A percentile compares a stretch with the other conserved stretches of the same genome.
phyloP scores from a whole-genome alignment of 257 asterid species.

The Solanum bukasovii region DNA sequence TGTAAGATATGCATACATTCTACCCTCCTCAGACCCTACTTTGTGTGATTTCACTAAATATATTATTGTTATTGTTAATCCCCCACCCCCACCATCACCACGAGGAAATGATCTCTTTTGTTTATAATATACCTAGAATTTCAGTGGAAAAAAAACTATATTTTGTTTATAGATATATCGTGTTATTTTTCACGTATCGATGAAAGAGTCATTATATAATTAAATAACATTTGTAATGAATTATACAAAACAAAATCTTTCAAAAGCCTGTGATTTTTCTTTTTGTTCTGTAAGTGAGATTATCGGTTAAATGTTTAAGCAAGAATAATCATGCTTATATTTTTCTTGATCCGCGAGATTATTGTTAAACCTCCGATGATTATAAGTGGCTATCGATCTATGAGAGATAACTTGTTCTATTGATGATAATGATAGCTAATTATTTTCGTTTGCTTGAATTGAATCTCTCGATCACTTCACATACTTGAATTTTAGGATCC shows the following conservation, averaged over 20 bases:
- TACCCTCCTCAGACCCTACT: background rate
- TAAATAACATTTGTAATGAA: too few relatives aligned
- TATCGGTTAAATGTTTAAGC: too few relatives aligned
- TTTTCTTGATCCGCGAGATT: background rate
- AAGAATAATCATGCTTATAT: background rate
- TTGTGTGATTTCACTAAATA: too few relatives aligned
- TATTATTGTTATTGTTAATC: background rate
- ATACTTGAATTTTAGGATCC: background rate
- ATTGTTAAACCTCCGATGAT: background rate
- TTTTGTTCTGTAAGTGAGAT: background rate
- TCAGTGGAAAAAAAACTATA: too few relatives aligned
- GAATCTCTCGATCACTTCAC: background rate
- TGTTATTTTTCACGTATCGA: too few relatives aligned
- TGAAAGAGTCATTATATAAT: background rate
- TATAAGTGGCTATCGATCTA: background rate
- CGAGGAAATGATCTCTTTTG: background rate
- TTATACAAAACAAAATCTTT: background rate
- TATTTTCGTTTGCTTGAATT: background rate
- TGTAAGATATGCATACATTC: too few relatives aligned
- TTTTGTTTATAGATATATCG: background rate
- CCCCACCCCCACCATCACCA: background rate
- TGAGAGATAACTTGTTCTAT: background rate
- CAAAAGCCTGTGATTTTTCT: background rate
- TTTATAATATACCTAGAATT: too few relatives aligned
- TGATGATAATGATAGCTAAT: background rate